Conservation (phyloP, 768 basidiomycete genomes). For the Rhizopogon vulgaris region DNA sequence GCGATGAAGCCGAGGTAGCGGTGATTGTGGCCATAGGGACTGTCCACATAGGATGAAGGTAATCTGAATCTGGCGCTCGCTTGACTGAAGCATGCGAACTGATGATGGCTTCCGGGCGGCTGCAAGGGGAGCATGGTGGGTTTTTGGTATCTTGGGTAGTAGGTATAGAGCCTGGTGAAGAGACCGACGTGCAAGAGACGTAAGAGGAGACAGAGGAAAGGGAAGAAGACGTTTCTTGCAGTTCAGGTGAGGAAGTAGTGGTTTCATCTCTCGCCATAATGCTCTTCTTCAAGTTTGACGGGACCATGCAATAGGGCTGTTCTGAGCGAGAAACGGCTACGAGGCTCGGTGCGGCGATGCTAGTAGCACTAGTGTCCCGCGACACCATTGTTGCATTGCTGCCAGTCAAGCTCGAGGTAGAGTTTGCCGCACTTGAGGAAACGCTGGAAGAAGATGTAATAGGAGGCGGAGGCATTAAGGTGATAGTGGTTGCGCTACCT, state of each 20-base stretch:
- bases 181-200: not conserved
- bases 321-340: not conserved
- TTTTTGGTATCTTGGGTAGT: not conserved
- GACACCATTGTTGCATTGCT: not conserved
- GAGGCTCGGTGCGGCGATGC: not conserved
- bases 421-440: not conserved
- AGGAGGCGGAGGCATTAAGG: not conserved
- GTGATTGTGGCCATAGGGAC: conserved; percentile 21
- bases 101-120: no score
- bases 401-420: not conserved
- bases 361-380: not conserved
- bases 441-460: not conserved
- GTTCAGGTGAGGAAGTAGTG: not conserved
- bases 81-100: not conserved
- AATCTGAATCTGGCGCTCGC: not conserved
- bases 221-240: conserved; percentile 1
- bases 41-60: conserved; percentile 24
- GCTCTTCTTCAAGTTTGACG: not conserved
- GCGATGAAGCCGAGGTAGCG: not conserved
- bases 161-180: not conserved
- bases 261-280: not conserved
- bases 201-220: not conserved
- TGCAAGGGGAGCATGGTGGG: not conserved
- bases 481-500: conserved; percentile 1
- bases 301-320: not conserved